These are phyloP conservation scores for Chaetomium globosum DNA, from an alignment of 2,329 filamentous ascomycete species.

Conservation along the genomic window DNA sequence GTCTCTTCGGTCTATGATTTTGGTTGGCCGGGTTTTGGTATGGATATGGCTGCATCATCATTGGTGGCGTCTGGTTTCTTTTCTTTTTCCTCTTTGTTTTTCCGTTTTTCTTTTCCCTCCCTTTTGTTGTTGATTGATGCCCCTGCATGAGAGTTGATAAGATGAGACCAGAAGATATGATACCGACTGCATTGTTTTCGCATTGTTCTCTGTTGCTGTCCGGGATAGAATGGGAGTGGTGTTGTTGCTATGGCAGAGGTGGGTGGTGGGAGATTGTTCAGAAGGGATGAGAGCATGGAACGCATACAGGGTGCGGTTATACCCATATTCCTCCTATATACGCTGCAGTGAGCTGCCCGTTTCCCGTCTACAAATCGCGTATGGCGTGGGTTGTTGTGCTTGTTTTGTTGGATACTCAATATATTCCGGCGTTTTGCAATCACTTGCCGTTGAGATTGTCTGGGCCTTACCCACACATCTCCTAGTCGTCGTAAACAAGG, in stretches of 20 bases:
- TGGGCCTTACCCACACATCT: too few relatives aligned
- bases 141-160: constrained; percentile 12
- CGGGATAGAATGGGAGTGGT: neutral
- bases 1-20: constrained; percentile 7
- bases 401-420: neutral
- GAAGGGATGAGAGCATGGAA: neutral
- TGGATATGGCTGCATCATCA: constrained; percentile 23
- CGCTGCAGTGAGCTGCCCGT: neutral
- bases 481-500: too few relatives aligned
- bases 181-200: constrained; percentile 21
- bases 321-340: constrained; percentile 13
- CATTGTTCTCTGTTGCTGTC: neutral
- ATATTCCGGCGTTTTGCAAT: neutral
- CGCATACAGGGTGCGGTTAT: constrained; percentile 8
- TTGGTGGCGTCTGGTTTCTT: constrained; percentile 19
- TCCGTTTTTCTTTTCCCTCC: neutral
- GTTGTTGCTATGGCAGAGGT: neutral
- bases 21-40: constrained; percentile 16
- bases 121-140: constrained; percentile 11
- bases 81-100: neutral
- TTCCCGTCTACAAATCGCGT: neutral
- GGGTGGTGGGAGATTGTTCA: neutral
- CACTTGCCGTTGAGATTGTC: too few relatives aligned
- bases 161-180: constrained; percentile 23
- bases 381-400: neutral